Conservation (phyloP, 1,284 basidiomycete genomes). For the Pyrrhoderma noxium region DNA sequence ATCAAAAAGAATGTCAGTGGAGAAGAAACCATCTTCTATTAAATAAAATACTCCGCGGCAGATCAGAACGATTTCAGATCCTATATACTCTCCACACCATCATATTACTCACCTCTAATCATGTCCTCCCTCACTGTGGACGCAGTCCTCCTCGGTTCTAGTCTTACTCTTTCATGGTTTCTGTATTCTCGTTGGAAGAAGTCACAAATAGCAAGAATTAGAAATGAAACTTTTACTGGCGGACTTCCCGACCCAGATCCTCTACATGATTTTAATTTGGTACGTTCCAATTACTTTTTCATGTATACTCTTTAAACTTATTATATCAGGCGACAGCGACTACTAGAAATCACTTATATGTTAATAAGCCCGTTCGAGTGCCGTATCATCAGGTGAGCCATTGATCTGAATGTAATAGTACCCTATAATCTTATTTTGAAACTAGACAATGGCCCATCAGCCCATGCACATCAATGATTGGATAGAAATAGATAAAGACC, state of each 20-base stretch:
- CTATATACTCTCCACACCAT: not conserved
- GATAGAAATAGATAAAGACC: slow-evolving; percentile 37
- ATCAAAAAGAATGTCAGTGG: too few relatives aligned
- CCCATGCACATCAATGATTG: slow-evolving; percentile 35
- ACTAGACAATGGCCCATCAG: slow-evolving; percentile 34
- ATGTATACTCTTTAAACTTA: slow-evolving; percentile 23
- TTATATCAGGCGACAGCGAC: slow-evolving; percentile 23
- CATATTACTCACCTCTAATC: too few relatives aligned
- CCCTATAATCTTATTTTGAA: not conserved
- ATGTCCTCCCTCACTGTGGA: not conserved
- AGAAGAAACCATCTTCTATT: too few relatives aligned
- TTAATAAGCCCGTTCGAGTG: slow-evolving; percentile 30
- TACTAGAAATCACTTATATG: slow-evolving; percentile 31
- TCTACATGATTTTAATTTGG: slow-evolving; percentile 24
- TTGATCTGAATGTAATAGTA: not conserved
- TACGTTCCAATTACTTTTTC: slow-evolving; percentile 7
- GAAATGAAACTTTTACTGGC: too few relatives aligned
- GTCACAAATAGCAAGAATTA: not conserved
- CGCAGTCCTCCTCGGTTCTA: slow-evolving; percentile 3
- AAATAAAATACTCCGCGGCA: too few relatives aligned
- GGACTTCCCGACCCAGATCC: slow-evolving; percentile 28
- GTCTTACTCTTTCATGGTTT: not conserved
- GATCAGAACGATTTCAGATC: too few relatives aligned
- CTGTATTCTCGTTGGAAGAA: not conserved
- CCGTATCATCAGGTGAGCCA: slow-evolving; percentile 30